Percentiles rank a stretch among this genome's conserved stretches.
These are phyloP conservation scores for Schizosaccharomyces japonicus DNA, from an alignment of 805 yeast genomes.

Conservation along the genomic window DNA sequence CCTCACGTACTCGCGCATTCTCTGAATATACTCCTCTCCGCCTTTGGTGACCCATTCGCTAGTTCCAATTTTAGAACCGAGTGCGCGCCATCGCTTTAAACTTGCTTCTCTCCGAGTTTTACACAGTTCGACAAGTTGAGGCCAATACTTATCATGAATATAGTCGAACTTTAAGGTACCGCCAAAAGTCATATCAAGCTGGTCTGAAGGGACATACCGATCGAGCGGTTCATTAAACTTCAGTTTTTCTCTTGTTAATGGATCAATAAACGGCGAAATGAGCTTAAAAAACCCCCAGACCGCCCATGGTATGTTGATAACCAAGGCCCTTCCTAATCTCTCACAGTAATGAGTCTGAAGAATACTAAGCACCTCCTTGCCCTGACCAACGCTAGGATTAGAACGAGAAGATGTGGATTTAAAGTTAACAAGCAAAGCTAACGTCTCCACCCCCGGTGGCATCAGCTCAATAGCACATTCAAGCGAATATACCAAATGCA, in stretches of 20 bases:
- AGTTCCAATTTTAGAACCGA: not conserved
- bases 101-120: not conserved
- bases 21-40: not conserved
- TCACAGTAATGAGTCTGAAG: slow-evolving; percentile 95
- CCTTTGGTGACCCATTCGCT: slow-evolving; percentile 4
- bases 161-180: slow-evolving; percentile 72
- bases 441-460: slow-evolving; percentile 90
- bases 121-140: slow-evolving; percentile 20
- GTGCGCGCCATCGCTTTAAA: slow-evolving; percentile 8
- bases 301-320: slow-evolving; percentile 80
- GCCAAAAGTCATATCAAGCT: slow-evolving; percentile 63
- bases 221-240: slow-evolving; percentile 77
- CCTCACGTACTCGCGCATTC: not conserved
- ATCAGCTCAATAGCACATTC: slow-evolving; percentile 82
- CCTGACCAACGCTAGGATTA: slow-evolving; percentile 71
- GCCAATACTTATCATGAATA: slow-evolving; percentile 61
- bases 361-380: slow-evolving; percentile 78
- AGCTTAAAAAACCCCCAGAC: slow-evolving; percentile 82
- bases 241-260: slow-evolving; percentile 77
- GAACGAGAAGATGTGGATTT: slow-evolving; percentile 53
- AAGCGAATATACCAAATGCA: slow-evolving; percentile 75
- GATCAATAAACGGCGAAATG: slow-evolving; percentile 89
- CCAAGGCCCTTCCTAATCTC: slow-evolving; percentile 72
- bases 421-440: slow-evolving; percentile 79
- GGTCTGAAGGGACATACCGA: slow-evolving; percentile 56